Percentiles rank a stretch among this genome's conserved stretches.
Evolutionary conservation across 306 rosid genomes (phyloP).

Genomic region (Senna siamea): DNA sequence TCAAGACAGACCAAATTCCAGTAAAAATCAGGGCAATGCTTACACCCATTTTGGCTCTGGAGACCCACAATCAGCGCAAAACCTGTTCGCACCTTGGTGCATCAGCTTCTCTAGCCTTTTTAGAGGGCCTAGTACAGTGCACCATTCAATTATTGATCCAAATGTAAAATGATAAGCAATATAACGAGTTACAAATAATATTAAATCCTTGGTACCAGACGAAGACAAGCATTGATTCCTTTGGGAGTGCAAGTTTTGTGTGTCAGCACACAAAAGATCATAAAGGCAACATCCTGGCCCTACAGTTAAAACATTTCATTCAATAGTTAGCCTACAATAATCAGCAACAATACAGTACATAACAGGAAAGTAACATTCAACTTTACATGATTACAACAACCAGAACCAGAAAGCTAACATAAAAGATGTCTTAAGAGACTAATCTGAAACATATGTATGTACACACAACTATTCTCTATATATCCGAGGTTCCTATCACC

Average conservation of each 20-base stretch:
- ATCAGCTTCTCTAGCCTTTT: conserved; percentile 61
- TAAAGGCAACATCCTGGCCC: conserved; percentile 68
- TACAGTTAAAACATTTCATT: conserved; percentile 42
- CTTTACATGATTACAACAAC: conserved; percentile 3
- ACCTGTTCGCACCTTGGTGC: conserved; percentile 58
- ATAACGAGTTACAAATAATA: neutral
- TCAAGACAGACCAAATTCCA: neutral
- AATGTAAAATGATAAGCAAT: neutral
- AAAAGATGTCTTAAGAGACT: neutral
- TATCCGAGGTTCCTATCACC: neutral
- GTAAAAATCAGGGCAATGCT: conserved; percentile 38
- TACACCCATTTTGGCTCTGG: conserved; percentile 98
- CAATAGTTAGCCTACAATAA: conserved; percentile 23
- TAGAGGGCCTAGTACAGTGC: no score
- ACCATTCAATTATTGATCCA: neutral
- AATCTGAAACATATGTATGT: neutral
- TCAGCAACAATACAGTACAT: neutral
- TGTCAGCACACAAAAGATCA: conserved; percentile 75
- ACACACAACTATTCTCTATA: neutral
- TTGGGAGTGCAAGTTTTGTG: conserved; percentile 54
- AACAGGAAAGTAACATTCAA: neutral
- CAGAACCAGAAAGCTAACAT: neutral
- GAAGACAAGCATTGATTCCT: conserved; percentile 45
- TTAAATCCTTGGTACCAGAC: conserved; percentile 44
- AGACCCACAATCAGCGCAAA: conserved; percentile 92